phyloP scores from a whole-genome alignment of 1,284 basidiomycete genomes.

The Laetiporus sulphureus region DNA sequence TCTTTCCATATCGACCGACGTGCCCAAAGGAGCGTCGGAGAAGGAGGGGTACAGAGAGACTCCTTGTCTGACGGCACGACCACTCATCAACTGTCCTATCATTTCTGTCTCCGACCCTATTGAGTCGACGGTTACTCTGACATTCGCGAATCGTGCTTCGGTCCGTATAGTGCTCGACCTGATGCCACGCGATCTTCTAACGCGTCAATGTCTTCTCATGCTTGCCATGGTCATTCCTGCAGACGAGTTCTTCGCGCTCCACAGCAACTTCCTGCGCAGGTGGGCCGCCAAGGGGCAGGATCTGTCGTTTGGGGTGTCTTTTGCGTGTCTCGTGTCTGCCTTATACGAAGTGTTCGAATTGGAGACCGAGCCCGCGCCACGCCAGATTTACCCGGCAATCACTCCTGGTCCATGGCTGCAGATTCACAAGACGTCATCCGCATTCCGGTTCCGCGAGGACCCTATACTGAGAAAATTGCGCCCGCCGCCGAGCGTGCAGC shows the following conservation, averaged over 20 bases:
- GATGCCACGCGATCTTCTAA: slow-evolving; percentile 32
- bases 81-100: no score
- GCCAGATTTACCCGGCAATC: background rate
- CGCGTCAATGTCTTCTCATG: slow-evolving; percentile 51
- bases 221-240: slow-evolving; percentile 54
- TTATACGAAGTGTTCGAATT: slow-evolving; percentile 47
- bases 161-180: slow-evolving; percentile 22
- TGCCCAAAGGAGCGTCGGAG: no score
- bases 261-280: slow-evolving; percentile 45
- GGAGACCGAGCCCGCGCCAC: slow-evolving; percentile 3
- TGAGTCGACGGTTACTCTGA: slow-evolving; percentile 21
- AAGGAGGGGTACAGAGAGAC: no score
- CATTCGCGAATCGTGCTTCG: slow-evolving; percentile 15
- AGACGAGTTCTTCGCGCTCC: slow-evolving; percentile 49
- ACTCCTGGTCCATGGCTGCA: slow-evolving; percentile 20
- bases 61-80: no score
- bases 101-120: slow-evolving; percentile 19
- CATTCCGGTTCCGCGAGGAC: slow-evolving; percentile 50
- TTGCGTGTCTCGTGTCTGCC: slow-evolving; percentile 45
- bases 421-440: slow-evolving; percentile 33
- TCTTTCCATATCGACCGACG: no score
- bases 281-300: slow-evolving; percentile 45
- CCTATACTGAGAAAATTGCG: slow-evolving; percentile 41
- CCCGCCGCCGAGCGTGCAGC: slow-evolving; percentile 25
- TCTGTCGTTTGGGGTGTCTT: slow-evolving; percentile 42